Evolutionary conservation across 192 early-diverging fungal species (phyloP).

Genomic region (Paraglomus occultum): DNA sequence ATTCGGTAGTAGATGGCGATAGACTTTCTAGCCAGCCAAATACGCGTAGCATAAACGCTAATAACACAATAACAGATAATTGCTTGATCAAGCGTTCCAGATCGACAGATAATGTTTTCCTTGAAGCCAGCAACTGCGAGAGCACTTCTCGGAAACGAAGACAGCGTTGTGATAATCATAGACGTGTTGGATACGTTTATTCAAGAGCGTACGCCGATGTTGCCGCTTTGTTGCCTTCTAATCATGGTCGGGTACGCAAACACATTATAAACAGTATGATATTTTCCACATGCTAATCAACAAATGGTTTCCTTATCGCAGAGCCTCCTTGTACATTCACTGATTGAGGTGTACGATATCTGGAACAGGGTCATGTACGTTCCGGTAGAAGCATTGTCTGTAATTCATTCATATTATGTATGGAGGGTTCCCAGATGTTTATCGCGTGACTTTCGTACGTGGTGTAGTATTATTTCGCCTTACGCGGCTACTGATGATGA

Average conservation of each 20-base stretch:
- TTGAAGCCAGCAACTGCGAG: too few relatives aligned
- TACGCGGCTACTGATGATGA: slow-evolving; percentile 34
- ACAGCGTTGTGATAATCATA: too few relatives aligned
- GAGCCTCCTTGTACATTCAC: background rate
- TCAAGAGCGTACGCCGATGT: slow-evolving; percentile 32
- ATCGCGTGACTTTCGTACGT: background rate
- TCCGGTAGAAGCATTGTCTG: slow-evolving; percentile 29
- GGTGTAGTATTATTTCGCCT: slow-evolving; percentile 27
- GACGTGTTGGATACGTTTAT: slow-evolving; percentile 35
- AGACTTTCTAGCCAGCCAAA: too few relatives aligned
- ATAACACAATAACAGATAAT: too few relatives aligned
- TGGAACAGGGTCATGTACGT: background rate
- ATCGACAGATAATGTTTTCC: too few relatives aligned
- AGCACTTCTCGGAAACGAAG: too few relatives aligned
- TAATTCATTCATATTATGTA: too few relatives aligned
- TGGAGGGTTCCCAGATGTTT: too few relatives aligned
- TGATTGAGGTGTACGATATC: background rate
- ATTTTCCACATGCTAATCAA: background rate
- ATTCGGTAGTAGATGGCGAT: too few relatives aligned
- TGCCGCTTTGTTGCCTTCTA: slow-evolving; percentile 36
- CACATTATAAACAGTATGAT: too few relatives aligned
- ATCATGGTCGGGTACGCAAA: slow-evolving; percentile 33
- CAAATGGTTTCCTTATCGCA: background rate
- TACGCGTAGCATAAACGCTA: too few relatives aligned
- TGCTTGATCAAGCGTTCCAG: too few relatives aligned